Conservation (phyloP, 257 asterid genomes). For the Nyctanthes arbortristis region DNA sequence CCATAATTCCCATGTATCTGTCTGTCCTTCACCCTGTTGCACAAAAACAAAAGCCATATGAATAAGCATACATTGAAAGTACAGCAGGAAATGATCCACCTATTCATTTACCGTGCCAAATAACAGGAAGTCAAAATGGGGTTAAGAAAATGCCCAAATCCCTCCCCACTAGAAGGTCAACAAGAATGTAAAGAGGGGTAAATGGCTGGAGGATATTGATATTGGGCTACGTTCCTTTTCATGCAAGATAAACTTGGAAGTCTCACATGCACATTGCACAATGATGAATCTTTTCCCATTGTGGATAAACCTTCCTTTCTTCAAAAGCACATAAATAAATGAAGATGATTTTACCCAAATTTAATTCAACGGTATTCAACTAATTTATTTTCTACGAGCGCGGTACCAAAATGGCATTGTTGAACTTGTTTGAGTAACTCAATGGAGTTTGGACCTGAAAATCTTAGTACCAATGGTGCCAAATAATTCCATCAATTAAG, state of each 20-base stretch:
- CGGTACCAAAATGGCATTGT: background rate
- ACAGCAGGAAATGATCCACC: conserved; percentile 5
- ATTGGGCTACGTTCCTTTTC: no score
- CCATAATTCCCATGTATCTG: conserved; percentile 97
- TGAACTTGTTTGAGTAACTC: background rate
- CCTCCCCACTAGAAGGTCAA: no score
- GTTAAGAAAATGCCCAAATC: background rate
- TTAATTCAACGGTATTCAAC: no score
- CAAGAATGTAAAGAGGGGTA: no score
- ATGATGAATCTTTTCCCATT: background rate
- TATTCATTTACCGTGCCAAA: conserved; percentile 1
- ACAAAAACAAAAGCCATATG: conserved; percentile 15
- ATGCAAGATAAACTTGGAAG: no score
- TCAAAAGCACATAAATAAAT: background rate
- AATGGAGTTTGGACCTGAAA: background rate
- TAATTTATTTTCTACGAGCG: background rate
- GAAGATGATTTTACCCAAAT: background rate
- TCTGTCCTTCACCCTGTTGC: conserved; percentile 40
- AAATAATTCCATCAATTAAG: background rate
- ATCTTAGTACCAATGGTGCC: background rate
- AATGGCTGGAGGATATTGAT: no score
- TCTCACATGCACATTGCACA: no score
- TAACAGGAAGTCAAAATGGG: background rate
- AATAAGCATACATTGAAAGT: conserved; percentile 11
- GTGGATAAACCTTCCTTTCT: background rate